phyloP scores from a whole-genome alignment of 805 yeast genomes.

The Saccharomycopsis capsularis region DNA sequence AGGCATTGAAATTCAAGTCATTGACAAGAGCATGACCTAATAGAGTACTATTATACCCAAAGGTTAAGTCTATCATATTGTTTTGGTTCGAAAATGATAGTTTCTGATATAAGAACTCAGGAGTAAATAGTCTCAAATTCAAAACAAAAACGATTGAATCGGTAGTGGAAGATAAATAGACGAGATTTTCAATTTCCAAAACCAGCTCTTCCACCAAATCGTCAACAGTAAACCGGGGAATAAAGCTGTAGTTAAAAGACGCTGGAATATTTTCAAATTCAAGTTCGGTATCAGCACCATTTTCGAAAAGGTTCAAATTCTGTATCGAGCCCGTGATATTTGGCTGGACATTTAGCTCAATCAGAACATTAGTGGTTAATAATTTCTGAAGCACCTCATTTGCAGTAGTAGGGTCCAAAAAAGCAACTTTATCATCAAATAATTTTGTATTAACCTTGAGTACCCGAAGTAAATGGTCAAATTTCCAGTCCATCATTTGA shows the following conservation, averaged over 20 bases:
- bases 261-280: constrained; percentile 5
- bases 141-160: constrained; percentile 10
- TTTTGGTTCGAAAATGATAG: not conserved
- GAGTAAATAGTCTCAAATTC: constrained; percentile 8
- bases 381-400: no score
- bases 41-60: constrained; percentile 7
- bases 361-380: not conserved
- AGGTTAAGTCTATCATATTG: constrained; percentile 13
- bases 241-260: constrained; percentile 3
- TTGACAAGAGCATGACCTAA: constrained; percentile 14
- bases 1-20: constrained; percentile 12
- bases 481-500: not conserved
- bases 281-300: not conserved
- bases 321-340: not conserved
- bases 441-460: not conserved
- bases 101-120: not conserved
- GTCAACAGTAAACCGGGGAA: not conserved
- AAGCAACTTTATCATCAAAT: not conserved
- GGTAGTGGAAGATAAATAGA: constrained; percentile 10
- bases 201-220: not conserved
- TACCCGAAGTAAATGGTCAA: not conserved
- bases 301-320: not conserved
- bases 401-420: no score
- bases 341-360: not conserved
- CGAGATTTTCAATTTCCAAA: constrained; percentile 8